Evolutionary conservation across 345 rosid genomes (phyloP).

Genomic region (Nephelium lappaceum): DNA sequence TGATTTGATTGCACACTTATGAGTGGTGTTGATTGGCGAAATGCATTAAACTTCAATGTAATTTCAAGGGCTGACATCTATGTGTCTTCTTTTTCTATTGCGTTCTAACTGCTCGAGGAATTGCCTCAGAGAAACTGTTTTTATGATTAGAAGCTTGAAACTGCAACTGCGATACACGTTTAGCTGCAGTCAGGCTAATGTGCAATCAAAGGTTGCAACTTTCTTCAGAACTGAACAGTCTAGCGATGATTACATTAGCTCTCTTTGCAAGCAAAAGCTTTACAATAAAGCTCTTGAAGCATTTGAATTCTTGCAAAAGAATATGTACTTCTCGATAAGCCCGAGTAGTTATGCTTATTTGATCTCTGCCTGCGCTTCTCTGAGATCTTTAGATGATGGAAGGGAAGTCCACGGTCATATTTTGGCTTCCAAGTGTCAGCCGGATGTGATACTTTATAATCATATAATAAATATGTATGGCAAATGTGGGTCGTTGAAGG

Average conservation of each 20-base stretch:
- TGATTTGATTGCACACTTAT: background rate
- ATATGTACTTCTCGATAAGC: constrained; percentile 32
- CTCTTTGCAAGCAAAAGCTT: constrained; percentile 39
- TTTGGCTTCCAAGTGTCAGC: constrained; percentile 36
- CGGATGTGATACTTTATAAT: constrained; percentile 55
- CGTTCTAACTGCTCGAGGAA: background rate
- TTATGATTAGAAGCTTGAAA: constrained; percentile 5
- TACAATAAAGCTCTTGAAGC: constrained; percentile 58
- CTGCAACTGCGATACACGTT: background rate
- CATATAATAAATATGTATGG: constrained; percentile 70
- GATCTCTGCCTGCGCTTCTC: constrained; percentile 50
- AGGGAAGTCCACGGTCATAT: constrained; percentile 61
- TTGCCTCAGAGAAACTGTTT: background rate
- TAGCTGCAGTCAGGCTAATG: background rate
- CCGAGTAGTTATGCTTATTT: constrained; percentile 40
- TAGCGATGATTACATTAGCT: constrained; percentile 42
- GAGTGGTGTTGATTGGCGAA: background rate
- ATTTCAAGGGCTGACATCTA: background rate
- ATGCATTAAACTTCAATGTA: background rate
- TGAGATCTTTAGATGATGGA: constrained; percentile 51
- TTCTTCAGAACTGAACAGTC: constrained; percentile 38
- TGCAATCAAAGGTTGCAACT: background rate
- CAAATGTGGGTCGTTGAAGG: constrained; percentile 68
- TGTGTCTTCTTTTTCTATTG: background rate
- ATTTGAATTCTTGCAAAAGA: constrained; percentile 38